Percentiles rank a stretch among this genome's conserved stretches.
Evolutionary conservation across 1,284 basidiomycete genomes (phyloP).

Genomic region (Ceratorhiza oryzae-sativae): DNA sequence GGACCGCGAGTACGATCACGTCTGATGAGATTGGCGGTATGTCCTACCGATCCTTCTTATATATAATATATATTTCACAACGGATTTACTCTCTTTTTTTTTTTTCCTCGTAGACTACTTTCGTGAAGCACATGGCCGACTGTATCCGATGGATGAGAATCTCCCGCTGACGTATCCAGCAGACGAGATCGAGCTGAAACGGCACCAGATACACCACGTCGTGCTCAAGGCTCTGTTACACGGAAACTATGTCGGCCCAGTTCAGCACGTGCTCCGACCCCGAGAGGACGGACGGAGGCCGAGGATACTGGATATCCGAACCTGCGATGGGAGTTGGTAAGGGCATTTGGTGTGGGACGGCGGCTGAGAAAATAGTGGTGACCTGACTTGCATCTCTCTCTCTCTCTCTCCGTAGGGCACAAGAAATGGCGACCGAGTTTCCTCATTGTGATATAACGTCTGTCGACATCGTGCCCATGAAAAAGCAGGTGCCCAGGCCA

Average conservation of each 20-base stretch:
- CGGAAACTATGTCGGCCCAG: constrained; percentile 34
- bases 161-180: constrained; percentile 23
- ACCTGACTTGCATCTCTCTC: neutral
- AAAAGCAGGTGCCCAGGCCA: constrained; percentile 1
- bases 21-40: constrained; percentile 27
- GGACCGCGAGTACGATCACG: constrained; percentile 32
- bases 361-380: neutral
- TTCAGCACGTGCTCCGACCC: constrained; percentile 13
- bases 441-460: constrained; percentile 33
- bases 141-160: constrained; percentile 27
- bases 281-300: constrained; percentile 21
- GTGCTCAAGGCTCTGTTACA: constrained; percentile 25
- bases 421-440: constrained; percentile 35
- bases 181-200: constrained; percentile 21
- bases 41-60: neutral
- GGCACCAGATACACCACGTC: constrained; percentile 35
- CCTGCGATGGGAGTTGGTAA: constrained; percentile 22
- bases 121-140: constrained; percentile 27
- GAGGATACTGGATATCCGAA: constrained; percentile 32
- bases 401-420: constrained; percentile 2
- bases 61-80: no score
- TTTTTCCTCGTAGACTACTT: constrained; percentile 12
- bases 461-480: constrained; percentile 27
- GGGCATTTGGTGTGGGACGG: neutral
- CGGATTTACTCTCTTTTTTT: neutral